These are phyloP conservation scores for Cladosporium sp. DNA, from an alignment of 2,329 filamentous ascomycete genomes.

Conservation along the genomic window DNA sequence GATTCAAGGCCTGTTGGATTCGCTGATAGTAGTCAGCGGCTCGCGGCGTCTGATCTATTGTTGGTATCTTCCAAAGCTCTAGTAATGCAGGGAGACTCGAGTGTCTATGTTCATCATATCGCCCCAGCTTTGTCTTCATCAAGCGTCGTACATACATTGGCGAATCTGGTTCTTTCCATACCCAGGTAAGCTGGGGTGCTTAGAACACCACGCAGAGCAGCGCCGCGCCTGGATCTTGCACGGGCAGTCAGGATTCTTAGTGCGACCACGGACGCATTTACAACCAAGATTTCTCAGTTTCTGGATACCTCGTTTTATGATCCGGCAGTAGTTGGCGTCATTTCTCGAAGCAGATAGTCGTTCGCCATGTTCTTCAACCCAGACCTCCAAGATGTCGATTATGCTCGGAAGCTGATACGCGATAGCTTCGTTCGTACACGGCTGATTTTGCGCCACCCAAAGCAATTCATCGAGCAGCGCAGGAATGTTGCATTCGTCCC, in stretches of 20 bases:
- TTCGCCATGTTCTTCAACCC: not conserved
- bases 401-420: slow-evolving; percentile 11
- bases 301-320: not conserved
- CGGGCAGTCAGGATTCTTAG: not conserved
- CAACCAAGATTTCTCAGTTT: not conserved
- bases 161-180: not conserved
- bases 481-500: slow-evolving; percentile 16
- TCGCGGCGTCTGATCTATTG: too few relatives aligned
- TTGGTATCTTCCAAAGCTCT: too few relatives aligned
- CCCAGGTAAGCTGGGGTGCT: not conserved
- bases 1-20: too few relatives aligned
- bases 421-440: slow-evolving; percentile 10
- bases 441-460: slow-evolving; percentile 13
- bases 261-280: not conserved
- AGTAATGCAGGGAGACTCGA: not conserved
- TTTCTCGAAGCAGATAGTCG: not conserved
- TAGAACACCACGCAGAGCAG: slow-evolving; percentile 4
- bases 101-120: not conserved
- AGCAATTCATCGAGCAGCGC: slow-evolving; percentile 7
- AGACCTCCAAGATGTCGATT: not conserved
- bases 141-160: slow-evolving; percentile 3
- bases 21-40: too few relatives aligned
- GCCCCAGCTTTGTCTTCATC: not conserved
- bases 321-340: not conserved
- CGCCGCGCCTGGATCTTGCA: not conserved